These are phyloP conservation scores for Penicillium sp. DNA, from an alignment of 2,329 filamentous ascomycete species.

Conservation along the genomic window DNA sequence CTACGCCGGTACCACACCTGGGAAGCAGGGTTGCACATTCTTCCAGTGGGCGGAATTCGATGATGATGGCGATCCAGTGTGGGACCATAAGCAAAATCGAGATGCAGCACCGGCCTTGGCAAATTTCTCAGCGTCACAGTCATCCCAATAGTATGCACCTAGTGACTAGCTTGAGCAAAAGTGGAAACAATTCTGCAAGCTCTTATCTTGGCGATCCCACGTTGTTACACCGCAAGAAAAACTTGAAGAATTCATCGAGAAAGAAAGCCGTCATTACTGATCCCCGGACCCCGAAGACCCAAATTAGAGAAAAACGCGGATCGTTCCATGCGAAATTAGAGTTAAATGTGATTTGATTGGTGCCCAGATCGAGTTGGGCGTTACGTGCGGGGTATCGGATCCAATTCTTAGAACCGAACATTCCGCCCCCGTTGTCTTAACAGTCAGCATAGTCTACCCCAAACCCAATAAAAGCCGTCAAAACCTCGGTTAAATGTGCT, in stretches of 20 bases:
- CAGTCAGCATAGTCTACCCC: neutral
- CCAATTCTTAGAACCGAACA: neutral
- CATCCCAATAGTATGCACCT: neutral
- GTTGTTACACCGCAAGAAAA: neutral
- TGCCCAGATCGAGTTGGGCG: neutral
- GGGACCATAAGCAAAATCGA: conserved; percentile 39
- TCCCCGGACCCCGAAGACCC: neutral
- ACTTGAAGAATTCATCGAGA: neutral
- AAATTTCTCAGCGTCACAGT: conserved; percentile 28
- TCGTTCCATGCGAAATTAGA: neutral
- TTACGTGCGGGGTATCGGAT: neutral
- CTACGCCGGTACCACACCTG: conserved; percentile 59
- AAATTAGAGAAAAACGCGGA: neutral
- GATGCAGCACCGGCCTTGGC: conserved; percentile 24
- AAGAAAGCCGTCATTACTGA: neutral
- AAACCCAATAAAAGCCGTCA: neutral
- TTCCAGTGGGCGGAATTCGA: conserved; percentile 88
- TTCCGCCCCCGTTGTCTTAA: neutral
- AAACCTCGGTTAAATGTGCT: neutral
- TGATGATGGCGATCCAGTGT: conserved; percentile 78
- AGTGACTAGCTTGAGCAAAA: neutral
- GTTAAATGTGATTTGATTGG: neutral
- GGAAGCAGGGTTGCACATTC: conserved; percentile 65
- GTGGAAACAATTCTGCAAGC: neutral
- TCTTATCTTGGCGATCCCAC: neutral